Evolutionary conservation across 1,284 basidiomycete genomes (phyloP).

Genomic region (Cutaneotrichosporon cavernicola): DNA sequence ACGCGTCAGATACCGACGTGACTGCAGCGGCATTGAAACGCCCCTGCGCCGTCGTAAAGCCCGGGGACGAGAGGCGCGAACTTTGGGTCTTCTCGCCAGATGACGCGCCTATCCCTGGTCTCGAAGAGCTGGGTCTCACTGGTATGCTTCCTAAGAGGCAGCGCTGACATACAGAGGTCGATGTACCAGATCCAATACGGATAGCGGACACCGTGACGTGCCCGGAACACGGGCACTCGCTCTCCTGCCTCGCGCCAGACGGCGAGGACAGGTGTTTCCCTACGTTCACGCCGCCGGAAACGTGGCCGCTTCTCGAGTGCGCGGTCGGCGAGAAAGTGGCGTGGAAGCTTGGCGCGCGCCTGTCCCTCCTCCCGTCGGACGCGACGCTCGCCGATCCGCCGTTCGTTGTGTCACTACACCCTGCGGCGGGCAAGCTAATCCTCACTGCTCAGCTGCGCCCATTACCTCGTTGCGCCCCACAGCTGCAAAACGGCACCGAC

Average conservation of each 20-base stretch:
- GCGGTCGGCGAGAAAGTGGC: conserved; percentile 29
- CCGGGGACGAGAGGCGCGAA: conserved; percentile 7
- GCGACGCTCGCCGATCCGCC: conserved; percentile 16
- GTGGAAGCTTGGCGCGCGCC: conserved; percentile 22
- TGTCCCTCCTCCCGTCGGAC: conserved; percentile 17
- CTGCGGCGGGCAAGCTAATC: conserved; percentile 11
- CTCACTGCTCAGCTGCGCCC: conserved; percentile 16
- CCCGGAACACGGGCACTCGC: conserved; percentile 17
- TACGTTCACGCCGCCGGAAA: conserved; percentile 14
- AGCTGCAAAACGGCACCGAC: background rate
- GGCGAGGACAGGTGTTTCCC: conserved; percentile 11
- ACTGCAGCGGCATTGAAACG: conserved; percentile 9
- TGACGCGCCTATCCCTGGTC: background rate
- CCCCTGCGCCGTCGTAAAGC: conserved; percentile 20
- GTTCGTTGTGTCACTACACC: conserved; percentile 21
- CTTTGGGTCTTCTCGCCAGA: conserved; percentile 23
- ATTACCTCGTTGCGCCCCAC: conserved; percentile 17
- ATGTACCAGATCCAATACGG: conserved; percentile 15
- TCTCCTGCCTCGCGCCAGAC: conserved; percentile 15
- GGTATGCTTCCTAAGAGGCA: conserved; percentile 3
- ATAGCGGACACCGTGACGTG: conserved; percentile 20
- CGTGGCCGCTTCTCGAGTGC: conserved; percentile 19
- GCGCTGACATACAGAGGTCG: conserved; percentile 17
- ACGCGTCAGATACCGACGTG: conserved; percentile 14
- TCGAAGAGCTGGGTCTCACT: conserved; percentile 11